Conservation (phyloP, 108 stramenopile species). For the Epithemia pelagica region DNA sequence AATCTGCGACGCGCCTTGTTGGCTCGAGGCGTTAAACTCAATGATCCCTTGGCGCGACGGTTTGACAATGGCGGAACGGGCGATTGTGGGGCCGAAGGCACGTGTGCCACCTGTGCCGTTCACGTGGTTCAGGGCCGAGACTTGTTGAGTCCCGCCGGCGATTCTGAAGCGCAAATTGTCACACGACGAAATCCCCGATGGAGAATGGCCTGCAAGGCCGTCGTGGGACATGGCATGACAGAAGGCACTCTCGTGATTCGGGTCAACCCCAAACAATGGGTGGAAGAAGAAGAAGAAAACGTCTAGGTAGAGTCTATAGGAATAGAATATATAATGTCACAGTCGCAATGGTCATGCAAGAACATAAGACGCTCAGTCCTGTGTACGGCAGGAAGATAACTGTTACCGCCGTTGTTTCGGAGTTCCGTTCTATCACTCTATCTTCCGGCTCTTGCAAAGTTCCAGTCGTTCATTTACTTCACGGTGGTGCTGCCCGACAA, state of each 20-base stretch:
- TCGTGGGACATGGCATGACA: conserved; percentile 67
- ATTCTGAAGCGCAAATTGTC: conserved; percentile 59
- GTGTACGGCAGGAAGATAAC: too few relatives aligned
- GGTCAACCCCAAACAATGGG: conserved; percentile 71
- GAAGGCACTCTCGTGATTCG: conserved; percentile 59
- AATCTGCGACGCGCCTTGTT: conserved; percentile 76
- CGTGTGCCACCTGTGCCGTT: conserved; percentile 66
- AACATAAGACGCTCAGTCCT: too few relatives aligned
- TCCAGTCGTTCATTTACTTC: too few relatives aligned
- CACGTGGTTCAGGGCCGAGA: conserved; percentile 43
- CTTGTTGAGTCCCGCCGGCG: conserved; percentile 41
- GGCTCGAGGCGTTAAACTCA: conserved; percentile 64
- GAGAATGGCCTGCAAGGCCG: conserved; percentile 68
- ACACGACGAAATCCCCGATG: conserved; percentile 50
- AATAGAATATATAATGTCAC: too few relatives aligned
- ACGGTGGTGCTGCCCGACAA: too few relatives aligned
- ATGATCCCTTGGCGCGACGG: conserved; percentile 51
- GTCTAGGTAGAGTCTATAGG: too few relatives aligned
- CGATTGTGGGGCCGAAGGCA: conserved; percentile 61
- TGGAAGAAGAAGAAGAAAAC: too few relatives aligned
- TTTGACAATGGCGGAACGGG: conserved; percentile 46
- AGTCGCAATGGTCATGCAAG: too few relatives aligned
- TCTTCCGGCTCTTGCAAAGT: too few relatives aligned
- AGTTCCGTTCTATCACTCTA: too few relatives aligned
- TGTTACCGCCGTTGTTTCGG: too few relatives aligned